Base-by-base conservation (phyloP, 2,329 filamentous ascomycete genomes). In the Colletotrichum siamense region DNA sequence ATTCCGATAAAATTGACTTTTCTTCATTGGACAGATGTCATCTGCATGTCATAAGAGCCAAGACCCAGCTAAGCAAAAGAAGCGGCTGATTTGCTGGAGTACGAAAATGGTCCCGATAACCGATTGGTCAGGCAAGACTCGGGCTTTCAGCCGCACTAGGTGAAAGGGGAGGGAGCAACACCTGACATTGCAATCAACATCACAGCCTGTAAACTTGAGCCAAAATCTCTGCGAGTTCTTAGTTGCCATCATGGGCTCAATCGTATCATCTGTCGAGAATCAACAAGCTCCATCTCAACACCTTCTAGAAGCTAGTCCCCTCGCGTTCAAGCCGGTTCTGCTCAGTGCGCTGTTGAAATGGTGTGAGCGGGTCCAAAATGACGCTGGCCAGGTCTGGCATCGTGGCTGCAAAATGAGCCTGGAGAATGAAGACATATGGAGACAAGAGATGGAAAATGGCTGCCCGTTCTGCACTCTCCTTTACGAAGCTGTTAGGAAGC, bases 331-430 rank as follows among this genome's bases (percentile, higher is more conserved):
- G 12, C 26, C 59, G 3, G 12, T 62, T 12, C 30, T 15, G 1
- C 59, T 62, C 1, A 62, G 59, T 24, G 18, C 32, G 28, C 30
- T 62, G 4, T 22, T 62, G 28, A 5, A 34, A 34, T 62, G 59
- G 59, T 62, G 59, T 34, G 59, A 62, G 28, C 26, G 59, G 32
- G 30, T 62, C 18, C 4, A 62, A 34, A 32, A 30, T 22, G 59
- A 62, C 28, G 28, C 59, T 22, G 44, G 44, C 1, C 59, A 62
- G 28, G 28, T 34, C 13, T 62, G 28, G 18, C 59, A 62, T 32
- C 59, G 32, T 22, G 59, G 59, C 16, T 62, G 59, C 26, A 62
- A 62, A 32, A 62, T 24, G 59, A 62, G 59, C 59, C n/a, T 62
- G 22, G 59, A n/a, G 10, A 30, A 62, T 12, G 30, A 62, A 34